Base-by-base conservation (phyloP, 2,329 filamentous ascomycete genomes). In the Claviceps pusilla region DNA sequence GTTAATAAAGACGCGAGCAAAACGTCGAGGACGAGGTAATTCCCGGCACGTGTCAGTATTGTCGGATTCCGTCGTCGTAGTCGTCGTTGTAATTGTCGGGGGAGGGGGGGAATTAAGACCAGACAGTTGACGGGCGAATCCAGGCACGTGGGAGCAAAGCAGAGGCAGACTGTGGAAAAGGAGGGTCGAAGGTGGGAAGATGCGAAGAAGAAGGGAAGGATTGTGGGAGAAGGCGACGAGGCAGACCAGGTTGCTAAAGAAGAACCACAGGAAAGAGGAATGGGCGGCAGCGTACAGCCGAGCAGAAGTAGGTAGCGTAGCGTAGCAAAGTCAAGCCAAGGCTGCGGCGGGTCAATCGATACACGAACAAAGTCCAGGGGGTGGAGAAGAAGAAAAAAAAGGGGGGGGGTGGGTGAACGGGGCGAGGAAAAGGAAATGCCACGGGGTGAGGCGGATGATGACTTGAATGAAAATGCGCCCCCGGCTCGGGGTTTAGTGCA, bases 71-170 rank as follows among this genome's bases (percentile, higher is more conserved):
- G 39, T 56, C 43, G 55, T 54, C 49, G 50, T n/a, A 11, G 41
- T 53, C 16, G 51, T 51, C 41, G 49, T 31, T 6, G 24, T 54
- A 45, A 31, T 54, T 49, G 53, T 37, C 33, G 37, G 42, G 46
- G 31, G 29, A 28, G 46, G 42, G 14, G 4, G 31, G 19, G 19
- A 19, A 19, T 19, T 19, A 19, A 19, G 19, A 19, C 24, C 3
- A 54, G 46, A 50, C 41, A 39, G 33, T 16, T 35, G 45, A 54
- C 45, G 48, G 48, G 19, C 54, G 51, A 54, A 48, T 55, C 45
- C 31, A 57, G 51, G 47, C 56, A 52, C 54, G 56, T 46, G 56
- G 31, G 51, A 54, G 47, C 45, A 48, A 52, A 46, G 51, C 33
- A 50, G 50, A 47, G 51, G 46, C 37, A 47, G 48, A 52, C 39